Percentiles rank a stretch among this genome's conserved stretches.
Evolutionary conservation across 225 moss, liverwort and hornwort species (phyloP).

Genomic region (Straminergon stramineum): DNA sequence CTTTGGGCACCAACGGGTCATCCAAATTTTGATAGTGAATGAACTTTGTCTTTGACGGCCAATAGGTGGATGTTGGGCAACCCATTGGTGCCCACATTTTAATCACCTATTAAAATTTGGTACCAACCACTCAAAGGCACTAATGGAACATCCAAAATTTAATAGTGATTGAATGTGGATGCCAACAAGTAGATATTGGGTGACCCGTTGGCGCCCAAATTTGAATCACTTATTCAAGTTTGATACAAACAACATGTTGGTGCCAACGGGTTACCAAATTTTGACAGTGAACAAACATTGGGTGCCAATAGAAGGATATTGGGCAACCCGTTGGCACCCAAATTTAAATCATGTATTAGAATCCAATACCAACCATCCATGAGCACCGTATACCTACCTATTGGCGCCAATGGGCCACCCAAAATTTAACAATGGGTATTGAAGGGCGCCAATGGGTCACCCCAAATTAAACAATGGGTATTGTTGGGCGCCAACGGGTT

Average conservation of each 20-base stretch:
- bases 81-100: neutral
- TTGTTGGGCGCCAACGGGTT: neutral
- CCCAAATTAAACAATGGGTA: neutral
- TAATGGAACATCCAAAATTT: too few species aligned
- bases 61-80: neutral
- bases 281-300: fast-evolving
- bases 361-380: too few species aligned
- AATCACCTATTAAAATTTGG: fast-evolving
- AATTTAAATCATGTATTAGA: too few species aligned
- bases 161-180: too few species aligned
- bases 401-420: neutral
- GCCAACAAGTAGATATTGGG: too few species aligned
- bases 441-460: neutral
- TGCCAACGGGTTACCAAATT: neutral
- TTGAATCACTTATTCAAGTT: too few species aligned
- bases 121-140: neutral
- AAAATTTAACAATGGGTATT: neutral
- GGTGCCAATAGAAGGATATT: fast-evolving
- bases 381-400: fast-evolving
- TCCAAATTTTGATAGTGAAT: neutral
- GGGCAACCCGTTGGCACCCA: neutral
- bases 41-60: neutral
- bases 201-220: too few species aligned
- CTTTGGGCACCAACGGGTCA: fast-evolving
- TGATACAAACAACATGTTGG: neutral